Conservation (phyloP, 768 basidiomycete genomes). For the Mycena chlorophos region DNA sequence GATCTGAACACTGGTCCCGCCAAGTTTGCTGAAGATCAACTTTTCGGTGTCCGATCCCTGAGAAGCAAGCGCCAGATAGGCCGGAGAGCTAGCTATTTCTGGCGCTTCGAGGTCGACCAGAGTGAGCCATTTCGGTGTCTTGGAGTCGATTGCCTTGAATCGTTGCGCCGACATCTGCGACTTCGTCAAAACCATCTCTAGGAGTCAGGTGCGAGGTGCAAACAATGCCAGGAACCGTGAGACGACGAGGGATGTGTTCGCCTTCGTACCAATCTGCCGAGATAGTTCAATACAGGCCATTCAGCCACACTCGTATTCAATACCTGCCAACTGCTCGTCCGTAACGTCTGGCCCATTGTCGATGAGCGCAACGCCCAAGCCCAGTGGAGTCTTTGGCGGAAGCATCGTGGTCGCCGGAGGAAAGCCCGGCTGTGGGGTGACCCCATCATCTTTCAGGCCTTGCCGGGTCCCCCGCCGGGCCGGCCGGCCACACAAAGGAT, state of each 20-base stretch:
- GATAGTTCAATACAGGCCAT: not conserved
- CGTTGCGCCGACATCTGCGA: slow-evolving; percentile 26
- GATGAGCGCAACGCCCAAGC: slow-evolving; percentile 25
- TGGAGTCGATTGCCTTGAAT: slow-evolving; percentile 34
- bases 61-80: slow-evolving; percentile 29
- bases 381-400: not conserved
- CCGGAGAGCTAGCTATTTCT: slow-evolving; percentile 23
- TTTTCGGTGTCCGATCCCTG: slow-evolving; percentile 30
- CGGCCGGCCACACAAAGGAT: no score
- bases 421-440: no score
- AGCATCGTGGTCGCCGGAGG: no score
- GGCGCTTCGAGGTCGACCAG: slow-evolving; percentile 33
- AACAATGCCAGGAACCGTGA: slow-evolving; percentile 33
- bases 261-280: slow-evolving; percentile 38
- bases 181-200: not conserved
- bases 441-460: no score
- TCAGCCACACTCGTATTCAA: no score
- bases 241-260: slow-evolving; percentile 34
- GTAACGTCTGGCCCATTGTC: slow-evolving; percentile 31
- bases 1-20: slow-evolving; percentile 28
- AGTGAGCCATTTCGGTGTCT: slow-evolving; percentile 27
- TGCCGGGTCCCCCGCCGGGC: no score
- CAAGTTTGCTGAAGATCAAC: slow-evolving; percentile 25
- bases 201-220: not conserved
- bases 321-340: slow-evolving; percentile 36